phyloP scores from a whole-genome alignment of 2,329 filamentous ascomycete genomes.

The Teratosphaeria epicoccoides region DNA sequence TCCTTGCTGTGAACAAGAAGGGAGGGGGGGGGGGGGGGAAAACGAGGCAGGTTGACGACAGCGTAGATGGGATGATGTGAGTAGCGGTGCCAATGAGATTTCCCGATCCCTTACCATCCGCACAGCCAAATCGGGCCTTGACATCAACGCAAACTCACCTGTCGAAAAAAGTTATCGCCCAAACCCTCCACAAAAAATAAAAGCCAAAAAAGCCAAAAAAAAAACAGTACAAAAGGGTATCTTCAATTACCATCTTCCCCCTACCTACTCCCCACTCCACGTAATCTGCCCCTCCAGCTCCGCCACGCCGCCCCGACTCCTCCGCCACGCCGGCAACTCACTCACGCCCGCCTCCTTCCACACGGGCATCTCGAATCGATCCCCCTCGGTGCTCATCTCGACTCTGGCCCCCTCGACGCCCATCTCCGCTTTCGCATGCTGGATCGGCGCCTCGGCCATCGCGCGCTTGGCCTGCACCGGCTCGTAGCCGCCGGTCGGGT shows the following conservation, averaged over 20 bases:
- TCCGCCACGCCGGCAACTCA: background rate
- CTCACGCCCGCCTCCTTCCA: background rate
- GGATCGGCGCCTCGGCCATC: background rate
- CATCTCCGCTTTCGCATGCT: background rate
- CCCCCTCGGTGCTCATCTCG: background rate
- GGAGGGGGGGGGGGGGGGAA: no score
- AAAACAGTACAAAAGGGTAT: background rate
- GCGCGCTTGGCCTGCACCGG: background rate
- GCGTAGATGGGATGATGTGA: no score
- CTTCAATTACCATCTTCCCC: background rate
- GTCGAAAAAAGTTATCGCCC: no score
- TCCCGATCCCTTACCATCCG: no score
- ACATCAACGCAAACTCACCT: no score
- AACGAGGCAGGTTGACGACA: no score
- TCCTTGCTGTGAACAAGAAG: no score
- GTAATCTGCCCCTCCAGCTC: background rate
- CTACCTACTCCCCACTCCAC: background rate
- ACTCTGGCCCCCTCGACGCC: background rate
- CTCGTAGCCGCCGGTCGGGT: background rate
- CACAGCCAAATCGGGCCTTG: no score
- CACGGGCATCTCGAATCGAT: background rate
- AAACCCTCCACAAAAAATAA: no score
- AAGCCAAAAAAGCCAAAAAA: no score
- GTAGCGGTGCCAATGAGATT: no score
- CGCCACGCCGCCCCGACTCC: background rate